Conservation (phyloP, 495 filamentous ascomycete species). For the Haplographium delicatum region DNA sequence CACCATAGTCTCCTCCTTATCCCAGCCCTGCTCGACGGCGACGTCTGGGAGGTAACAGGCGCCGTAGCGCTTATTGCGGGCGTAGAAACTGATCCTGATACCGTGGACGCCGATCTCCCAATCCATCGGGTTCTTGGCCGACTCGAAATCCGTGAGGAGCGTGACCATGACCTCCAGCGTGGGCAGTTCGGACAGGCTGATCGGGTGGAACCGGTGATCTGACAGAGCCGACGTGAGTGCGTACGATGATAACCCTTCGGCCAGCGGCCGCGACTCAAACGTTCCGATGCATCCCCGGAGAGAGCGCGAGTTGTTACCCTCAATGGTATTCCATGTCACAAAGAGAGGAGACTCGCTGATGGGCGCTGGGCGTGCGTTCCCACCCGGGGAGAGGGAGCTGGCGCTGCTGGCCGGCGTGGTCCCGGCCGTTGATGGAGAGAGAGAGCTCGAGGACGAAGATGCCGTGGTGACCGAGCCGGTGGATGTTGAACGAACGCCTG, state of each 20-base stretch:
- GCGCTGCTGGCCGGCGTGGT: slow-evolving; percentile 11
- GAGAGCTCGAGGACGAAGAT: slow-evolving; percentile 11
- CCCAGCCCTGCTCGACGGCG: slow-evolving; percentile 88
- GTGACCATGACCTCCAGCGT: slow-evolving; percentile 66
- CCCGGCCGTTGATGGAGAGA: slow-evolving; percentile 1
- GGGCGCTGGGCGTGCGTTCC: slow-evolving; percentile 21
- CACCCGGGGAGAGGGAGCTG: slow-evolving; percentile 20
- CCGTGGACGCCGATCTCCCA: slow-evolving; percentile 86
- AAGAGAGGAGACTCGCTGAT: slow-evolving; percentile 64
- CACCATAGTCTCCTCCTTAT: slow-evolving; percentile 83
- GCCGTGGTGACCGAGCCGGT: slow-evolving; percentile 15
- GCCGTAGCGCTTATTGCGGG: slow-evolving; percentile 62
- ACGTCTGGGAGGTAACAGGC: slow-evolving; percentile 94
- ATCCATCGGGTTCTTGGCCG: slow-evolving; percentile 66
- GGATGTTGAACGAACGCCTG: slow-evolving; percentile 16
- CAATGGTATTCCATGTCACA: slow-evolving; percentile 87
- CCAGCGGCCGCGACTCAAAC: slow-evolving; percentile 74
- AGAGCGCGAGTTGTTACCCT: slow-evolving; percentile 51
- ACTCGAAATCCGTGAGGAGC: slow-evolving; percentile 70
- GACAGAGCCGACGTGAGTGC: slow-evolving; percentile 86
- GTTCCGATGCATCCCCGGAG: slow-evolving; percentile 96
- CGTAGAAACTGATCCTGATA: slow-evolving; percentile 67
- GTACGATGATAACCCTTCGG: slow-evolving; percentile 69
- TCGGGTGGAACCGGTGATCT: slow-evolving; percentile 79
- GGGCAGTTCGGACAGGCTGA: slow-evolving; percentile 61